phyloP scores from a whole-genome alignment of 2,329 filamentous ascomycete genomes.

The Trichoderma polysporum region DNA sequence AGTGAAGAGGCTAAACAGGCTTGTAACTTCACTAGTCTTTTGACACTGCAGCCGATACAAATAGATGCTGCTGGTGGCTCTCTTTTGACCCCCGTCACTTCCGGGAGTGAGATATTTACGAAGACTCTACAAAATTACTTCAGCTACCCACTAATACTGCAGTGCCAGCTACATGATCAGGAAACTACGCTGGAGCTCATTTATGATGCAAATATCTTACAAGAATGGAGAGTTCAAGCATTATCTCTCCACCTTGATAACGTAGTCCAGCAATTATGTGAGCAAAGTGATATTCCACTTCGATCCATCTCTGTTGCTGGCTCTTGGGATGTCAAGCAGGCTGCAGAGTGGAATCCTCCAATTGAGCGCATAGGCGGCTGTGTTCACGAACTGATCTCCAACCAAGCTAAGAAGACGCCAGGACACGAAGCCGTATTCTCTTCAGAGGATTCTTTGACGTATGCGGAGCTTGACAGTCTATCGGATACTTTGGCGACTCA shows the following conservation, averaged over 20 bases:
- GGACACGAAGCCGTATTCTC: constrained; percentile 14
- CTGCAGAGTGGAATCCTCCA: neutral
- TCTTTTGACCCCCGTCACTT: neutral
- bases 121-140: constrained; percentile 14
- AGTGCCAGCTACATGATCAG: neutral
- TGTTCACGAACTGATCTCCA: constrained; percentile 19
- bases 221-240: neutral
- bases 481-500: neutral
- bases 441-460: neutral
- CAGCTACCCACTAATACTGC: constrained; percentile 5
- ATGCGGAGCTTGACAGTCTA: neutral
- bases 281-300: neutral
- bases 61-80: neutral
- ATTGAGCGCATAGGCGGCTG: constrained; percentile 28
- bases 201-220: neutral
- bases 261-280: neutral
- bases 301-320: neutral
- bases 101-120: neutral
- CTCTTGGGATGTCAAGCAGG: neutral
- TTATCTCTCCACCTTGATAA: constrained; percentile 4
- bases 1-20: constrained; percentile 23
- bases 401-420: neutral
- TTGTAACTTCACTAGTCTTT: constrained; percentile 30
- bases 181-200: neutral
- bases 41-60: constrained; percentile 28